Evolutionary conservation across 2,329 filamentous ascomycete species (phyloP).

Genomic region (Epichloe festucae): DNA sequence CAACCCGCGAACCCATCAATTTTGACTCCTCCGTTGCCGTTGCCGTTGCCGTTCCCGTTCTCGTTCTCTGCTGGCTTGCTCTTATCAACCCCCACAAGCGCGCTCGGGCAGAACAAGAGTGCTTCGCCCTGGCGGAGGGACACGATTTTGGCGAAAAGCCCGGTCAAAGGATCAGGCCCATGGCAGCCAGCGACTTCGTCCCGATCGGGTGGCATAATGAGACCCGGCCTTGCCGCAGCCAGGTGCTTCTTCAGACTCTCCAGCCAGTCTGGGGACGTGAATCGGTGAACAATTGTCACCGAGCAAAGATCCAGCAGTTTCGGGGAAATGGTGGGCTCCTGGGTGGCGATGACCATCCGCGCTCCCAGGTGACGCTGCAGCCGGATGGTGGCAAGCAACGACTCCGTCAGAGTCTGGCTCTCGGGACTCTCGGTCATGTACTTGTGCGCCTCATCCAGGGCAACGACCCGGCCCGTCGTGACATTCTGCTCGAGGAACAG

Average conservation of each 20-base stretch:
- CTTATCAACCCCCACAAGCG: conserved; percentile 18
- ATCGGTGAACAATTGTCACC: conserved; percentile 60
- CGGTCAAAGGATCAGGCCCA: conserved; percentile 3
- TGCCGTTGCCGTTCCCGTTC: not conserved
- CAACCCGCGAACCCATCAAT: not conserved
- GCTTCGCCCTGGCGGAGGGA: conserved; percentile 30
- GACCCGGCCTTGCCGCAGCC: conserved; percentile 17
- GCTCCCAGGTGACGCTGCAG: conserved; percentile 57
- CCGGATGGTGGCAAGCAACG: conserved; percentile 49
- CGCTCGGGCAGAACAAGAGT: conserved; percentile 32
- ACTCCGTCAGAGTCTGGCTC: conserved; percentile 44
- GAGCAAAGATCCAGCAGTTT: conserved; percentile 58
- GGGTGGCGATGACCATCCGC: conserved; percentile 59
- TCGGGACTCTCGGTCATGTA: conserved; percentile 48
- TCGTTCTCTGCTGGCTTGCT: not conserved
- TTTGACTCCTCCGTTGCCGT: not conserved
- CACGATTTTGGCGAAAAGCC: conserved; percentile 30
- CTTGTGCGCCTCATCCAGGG: conserved; percentile 69
- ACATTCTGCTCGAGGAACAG: conserved; percentile 45
- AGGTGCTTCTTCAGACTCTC: conserved; percentile 30
- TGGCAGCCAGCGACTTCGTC: not conserved
- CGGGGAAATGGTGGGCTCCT: conserved; percentile 61
- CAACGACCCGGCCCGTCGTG: conserved; percentile 44
- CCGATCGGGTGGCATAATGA: not conserved
- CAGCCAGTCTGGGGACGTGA: conserved; percentile 54